Base-by-base conservation (phyloP, 306 rosid genomes). In the Inga laurina region DNA sequence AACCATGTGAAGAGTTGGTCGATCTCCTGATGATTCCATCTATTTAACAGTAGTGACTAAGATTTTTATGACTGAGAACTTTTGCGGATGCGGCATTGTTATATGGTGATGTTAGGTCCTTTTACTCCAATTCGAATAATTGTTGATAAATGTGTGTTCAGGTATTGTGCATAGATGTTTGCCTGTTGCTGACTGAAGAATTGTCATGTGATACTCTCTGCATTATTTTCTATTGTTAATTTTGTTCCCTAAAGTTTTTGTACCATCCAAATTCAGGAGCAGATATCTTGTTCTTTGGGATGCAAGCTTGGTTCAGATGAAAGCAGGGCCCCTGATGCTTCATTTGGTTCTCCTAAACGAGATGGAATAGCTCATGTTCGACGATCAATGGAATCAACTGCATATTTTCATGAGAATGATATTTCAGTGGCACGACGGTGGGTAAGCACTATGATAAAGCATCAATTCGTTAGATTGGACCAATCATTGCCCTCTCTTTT, bases 351-450 rank as follows among this genome's bases (percentile, higher is more conserved):
- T 2, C 43, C 71, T 82, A 85, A 78, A 27, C 73, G 41, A 79
- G 37, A 73, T 66, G 98, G 94, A 79, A 84, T 84, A 51, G 86
- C 91, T 46, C 84, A 92, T 72, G 81, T 96, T 88, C 88, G 88
- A 78, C 90, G 92, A 79, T 96, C 99, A 84, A 96, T 96, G 99
- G 99, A 94, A 86, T 96, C 99, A 11, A 32, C 97, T 34, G 82
- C 86, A 61, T 96, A 96, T 81, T 96, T 90, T 88, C 14, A 70
- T 72, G 95, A 91, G 84, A 96, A 94, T 81, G 82, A 91, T 85
- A 54, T 96, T 88, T 88, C 76, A 78, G 64, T 70, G 86, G 99
- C 99, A 87, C 92, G 95, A 94, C 95, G 99, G 99, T 96, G 97
- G 99, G 99, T 92, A 96, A 96, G 99, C 97, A 94, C 91, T 83